Percentiles rank a stretch among this genome's conserved stretches.
Evolutionary conservation across 495 filamentous ascomycete genomes (phyloP).

Genomic region (Neurospora sp.): DNA sequence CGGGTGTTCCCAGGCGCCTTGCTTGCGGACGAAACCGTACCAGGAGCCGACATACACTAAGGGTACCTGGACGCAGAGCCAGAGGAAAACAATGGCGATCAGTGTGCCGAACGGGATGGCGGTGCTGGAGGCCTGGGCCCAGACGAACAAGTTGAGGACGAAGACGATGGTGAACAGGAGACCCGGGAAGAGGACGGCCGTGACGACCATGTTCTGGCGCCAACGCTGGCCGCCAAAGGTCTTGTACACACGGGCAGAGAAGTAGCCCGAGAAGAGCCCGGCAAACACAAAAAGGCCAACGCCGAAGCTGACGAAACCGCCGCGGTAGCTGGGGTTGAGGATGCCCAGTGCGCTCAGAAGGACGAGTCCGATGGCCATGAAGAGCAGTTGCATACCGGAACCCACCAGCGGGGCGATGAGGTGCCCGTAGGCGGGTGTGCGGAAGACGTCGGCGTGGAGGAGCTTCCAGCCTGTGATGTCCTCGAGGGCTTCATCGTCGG

Average conservation of each 20-base stretch:
- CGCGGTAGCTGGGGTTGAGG: conserved; percentile 84
- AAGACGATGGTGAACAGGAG: conserved; percentile 71
- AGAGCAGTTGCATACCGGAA: conserved; percentile 81
- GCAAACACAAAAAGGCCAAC: conserved; percentile 83
- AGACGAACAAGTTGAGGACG: conserved; percentile 85
- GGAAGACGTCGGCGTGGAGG: conserved; percentile 91
- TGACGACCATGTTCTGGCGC: conserved; percentile 74
- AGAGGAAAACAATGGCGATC: conserved; percentile 64
- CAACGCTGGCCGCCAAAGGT: conserved; percentile 77
- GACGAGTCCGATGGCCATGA: conserved; percentile 73
- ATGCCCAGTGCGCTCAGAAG: conserved; percentile 73
- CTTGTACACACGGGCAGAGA: conserved; percentile 73
- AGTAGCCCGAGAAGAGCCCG: conserved; percentile 87
- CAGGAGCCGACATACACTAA: conserved; percentile 81
- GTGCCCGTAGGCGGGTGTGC: conserved; percentile 60
- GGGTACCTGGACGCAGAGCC: conserved; percentile 84
- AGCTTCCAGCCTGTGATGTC: conserved; percentile 91
- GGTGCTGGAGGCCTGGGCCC: conserved; percentile 85
- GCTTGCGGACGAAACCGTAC: conserved; percentile 57
- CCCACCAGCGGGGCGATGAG: conserved; percentile 80
- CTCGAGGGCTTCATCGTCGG: conserved; percentile 71
- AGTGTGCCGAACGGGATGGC: conserved; percentile 85
- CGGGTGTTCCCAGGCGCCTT: conserved; percentile 70
- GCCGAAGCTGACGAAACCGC: conserved; percentile 83
- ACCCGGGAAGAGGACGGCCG: conserved; percentile 76